These are phyloP conservation scores for Aspergillus flavus DNA, from an alignment of 2,329 filamentous ascomycete species.

Conservation along the genomic window DNA sequence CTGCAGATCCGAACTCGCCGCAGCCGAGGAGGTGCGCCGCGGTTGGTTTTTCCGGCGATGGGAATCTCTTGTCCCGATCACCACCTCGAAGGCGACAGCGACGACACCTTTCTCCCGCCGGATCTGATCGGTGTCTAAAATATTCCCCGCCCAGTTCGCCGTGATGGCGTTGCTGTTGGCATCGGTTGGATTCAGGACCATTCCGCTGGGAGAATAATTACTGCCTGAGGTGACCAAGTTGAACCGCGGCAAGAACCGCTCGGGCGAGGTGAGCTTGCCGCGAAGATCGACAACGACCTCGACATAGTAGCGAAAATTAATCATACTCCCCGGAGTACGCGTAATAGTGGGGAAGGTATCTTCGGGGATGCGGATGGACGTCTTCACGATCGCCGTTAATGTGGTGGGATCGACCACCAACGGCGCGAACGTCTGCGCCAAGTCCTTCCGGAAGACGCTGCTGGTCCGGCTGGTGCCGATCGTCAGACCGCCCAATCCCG, in stretches of 20 bases:
- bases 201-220: constrained; percentile 47
- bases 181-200: constrained; percentile 36
- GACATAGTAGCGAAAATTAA: constrained; percentile 90
- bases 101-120: constrained; percentile 91
- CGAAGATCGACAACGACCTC: constrained; percentile 93
- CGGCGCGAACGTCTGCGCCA: constrained; percentile 85
- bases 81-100: constrained; percentile 79
- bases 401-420: constrained; percentile 83
- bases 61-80: constrained; percentile 84
- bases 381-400: constrained; percentile 76
- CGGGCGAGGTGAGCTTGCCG: constrained; percentile 77
- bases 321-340: constrained; percentile 87
- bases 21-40: constrained; percentile 32
- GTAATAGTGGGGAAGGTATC: constrained; percentile 91
- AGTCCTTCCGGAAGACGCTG: constrained; percentile 92
- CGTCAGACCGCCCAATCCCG: constrained; percentile 82
- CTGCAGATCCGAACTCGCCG: constrained; percentile 33
- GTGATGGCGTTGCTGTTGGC: constrained; percentile 38
- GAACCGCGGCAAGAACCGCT: constrained; percentile 62
- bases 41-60: constrained; percentile 53
- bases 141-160: constrained; percentile 57
- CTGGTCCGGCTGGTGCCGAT: constrained; percentile 83
- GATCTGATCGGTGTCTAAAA: constrained; percentile 84
- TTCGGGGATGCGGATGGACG: constrained; percentile 82
- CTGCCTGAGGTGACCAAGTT: constrained; percentile 52